Percentiles rank a stretch among this genome's conserved stretches.
These are phyloP conservation scores for Alliaria petiolata DNA, from an alignment of 345 rosid species.

Conservation along the genomic window DNA sequence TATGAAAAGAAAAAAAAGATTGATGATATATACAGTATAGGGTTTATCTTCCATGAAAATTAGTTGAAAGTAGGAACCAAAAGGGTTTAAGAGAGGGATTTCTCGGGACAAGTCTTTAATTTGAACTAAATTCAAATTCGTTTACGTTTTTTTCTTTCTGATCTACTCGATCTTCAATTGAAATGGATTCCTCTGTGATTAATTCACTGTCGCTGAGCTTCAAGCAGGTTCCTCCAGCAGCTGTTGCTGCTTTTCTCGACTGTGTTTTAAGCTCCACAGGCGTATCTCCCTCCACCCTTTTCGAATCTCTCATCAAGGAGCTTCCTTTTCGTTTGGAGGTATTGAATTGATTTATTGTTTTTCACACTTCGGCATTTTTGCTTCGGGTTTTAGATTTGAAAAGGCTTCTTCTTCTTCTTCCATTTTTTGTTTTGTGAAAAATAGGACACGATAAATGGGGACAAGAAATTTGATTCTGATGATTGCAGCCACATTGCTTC, in stretches of 20 bases:
- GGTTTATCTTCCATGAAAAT: slow-evolving; percentile 18
- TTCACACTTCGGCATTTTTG: not conserved
- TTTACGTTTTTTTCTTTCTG: not conserved
- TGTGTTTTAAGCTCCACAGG: slow-evolving; percentile 73
- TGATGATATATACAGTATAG: no score
- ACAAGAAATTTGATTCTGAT: slow-evolving; percentile 39
- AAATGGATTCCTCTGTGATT: slow-evolving; percentile 38
- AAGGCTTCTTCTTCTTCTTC: not conserved
- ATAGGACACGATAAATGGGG: slow-evolving; percentile 45
- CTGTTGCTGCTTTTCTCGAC: slow-evolving; percentile 77
- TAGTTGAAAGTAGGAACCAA: not conserved
- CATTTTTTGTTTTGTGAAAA: not conserved
- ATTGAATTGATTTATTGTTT: not conserved
- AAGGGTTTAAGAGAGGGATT: slow-evolving; percentile 20
- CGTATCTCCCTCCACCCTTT: slow-evolving; percentile 52
- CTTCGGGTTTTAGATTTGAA: not conserved
- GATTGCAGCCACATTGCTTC: slow-evolving; percentile 40
- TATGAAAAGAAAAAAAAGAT: no score
- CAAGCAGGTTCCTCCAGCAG: slow-evolving; percentile 55
- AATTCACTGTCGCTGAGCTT: slow-evolving; percentile 59
- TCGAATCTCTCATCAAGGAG: slow-evolving; percentile 48
- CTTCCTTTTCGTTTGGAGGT: slow-evolving; percentile 23
- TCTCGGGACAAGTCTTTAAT: not conserved
- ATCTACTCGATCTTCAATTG: not conserved
- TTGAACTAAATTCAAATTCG: slow-evolving; percentile 2